phyloP scores from a whole-genome alignment of 805 yeast species.

The Blastobotrys mokoenaii region DNA sequence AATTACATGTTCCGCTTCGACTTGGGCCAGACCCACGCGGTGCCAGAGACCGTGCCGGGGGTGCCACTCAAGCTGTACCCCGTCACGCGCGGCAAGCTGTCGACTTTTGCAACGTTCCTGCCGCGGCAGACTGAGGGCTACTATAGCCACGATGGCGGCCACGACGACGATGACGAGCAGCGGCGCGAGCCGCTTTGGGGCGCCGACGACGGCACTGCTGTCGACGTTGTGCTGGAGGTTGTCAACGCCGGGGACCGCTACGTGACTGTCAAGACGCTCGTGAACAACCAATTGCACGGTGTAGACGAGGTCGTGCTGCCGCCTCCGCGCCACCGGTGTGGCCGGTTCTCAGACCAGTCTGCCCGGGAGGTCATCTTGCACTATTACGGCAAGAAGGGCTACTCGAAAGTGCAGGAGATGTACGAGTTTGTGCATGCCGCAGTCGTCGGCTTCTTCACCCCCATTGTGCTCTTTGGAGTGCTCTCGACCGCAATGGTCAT shows the following conservation, averaged over 20 bases:
- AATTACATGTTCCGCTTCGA: conserved; percentile 7
- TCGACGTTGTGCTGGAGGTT: background rate
- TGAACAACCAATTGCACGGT: no score
- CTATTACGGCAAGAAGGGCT: conserved; percentile 17
- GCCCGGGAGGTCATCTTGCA: conserved; percentile 22
- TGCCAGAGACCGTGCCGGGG: conserved; percentile 11
- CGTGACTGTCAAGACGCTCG: no score
- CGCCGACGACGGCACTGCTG: background rate
- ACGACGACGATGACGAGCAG: conserved; percentile 13
- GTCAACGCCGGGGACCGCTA: no score
- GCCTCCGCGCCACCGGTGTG: background rate
- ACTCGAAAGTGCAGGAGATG: conserved; percentile 11
- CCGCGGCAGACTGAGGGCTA: conserved; percentile 11
- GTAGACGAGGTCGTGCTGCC: no score
- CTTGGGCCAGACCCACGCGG: conserved; percentile 4
- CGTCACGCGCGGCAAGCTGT: background rate
- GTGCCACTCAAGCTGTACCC: conserved; percentile 16
- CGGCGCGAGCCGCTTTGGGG: conserved; percentile 10
- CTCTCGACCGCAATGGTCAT: conserved; percentile 11
- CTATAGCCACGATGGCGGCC: background rate
- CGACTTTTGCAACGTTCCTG: conserved; percentile 15
- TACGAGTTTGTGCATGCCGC: conserved; percentile 12
- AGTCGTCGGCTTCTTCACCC: conserved; percentile 17
- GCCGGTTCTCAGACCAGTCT: background rate
- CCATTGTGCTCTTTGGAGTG: conserved; percentile 16